Conservation (phyloP, 345 rosid genomes). For the Aquilaria malaccensis region DNA sequence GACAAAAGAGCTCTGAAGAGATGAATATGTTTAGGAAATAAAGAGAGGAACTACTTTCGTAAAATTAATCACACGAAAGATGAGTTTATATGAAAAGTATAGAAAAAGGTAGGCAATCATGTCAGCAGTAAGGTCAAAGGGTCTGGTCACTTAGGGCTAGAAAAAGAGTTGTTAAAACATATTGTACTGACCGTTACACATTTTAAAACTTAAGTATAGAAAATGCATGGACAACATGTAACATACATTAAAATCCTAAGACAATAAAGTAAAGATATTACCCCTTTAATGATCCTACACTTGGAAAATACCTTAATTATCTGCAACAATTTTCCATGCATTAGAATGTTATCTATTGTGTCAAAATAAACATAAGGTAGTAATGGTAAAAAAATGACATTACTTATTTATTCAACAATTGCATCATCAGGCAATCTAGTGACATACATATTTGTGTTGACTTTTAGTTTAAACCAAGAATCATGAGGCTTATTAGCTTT, state of each 20-base stretch:
- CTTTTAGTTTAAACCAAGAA: slow-evolving; percentile 96
- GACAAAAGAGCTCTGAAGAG: not conserved
- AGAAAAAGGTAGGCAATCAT: no score
- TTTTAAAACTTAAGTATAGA: no score
- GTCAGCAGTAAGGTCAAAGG: no score
- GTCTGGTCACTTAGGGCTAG: no score
- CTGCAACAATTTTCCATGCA: slow-evolving; percentile 33
- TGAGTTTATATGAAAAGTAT: no score
- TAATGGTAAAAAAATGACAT: slow-evolving; percentile 1
- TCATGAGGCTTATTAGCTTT: slow-evolving; percentile 94
- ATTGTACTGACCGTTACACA: no score
- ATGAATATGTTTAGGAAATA: no score
- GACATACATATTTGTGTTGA: slow-evolving; percentile 89
- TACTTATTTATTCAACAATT: slow-evolving; percentile 75
- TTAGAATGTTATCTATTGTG: slow-evolving; percentile 18
- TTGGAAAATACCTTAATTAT: slow-evolving; percentile 86
- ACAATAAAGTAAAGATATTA: slow-evolving; percentile 13
- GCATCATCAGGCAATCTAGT: slow-evolving; percentile 93
- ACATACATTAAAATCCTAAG: no score
- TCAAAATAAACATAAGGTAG: not conserved
- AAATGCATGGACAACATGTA: no score
- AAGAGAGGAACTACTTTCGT: no score
- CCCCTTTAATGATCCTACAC: slow-evolving; percentile 98
- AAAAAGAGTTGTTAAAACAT: no score
- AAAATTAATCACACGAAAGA: no score